Conservation (phyloP, 2,329 filamentous ascomycete species). For the Penicillium janthinellum region DNA sequence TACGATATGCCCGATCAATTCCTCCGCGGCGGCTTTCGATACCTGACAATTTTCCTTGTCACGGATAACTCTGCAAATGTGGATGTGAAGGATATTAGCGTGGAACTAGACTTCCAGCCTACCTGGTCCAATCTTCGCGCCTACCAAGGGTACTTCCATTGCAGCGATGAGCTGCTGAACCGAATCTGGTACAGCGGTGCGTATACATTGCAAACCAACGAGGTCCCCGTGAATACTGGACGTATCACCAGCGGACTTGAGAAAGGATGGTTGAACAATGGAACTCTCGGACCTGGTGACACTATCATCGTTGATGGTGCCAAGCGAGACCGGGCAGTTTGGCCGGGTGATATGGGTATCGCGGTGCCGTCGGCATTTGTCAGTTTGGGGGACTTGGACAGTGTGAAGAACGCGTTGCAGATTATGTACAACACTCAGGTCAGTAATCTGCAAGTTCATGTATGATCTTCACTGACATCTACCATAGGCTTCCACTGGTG, state of each 20-base stretch:
- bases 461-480: neutral
- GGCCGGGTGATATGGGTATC: conserved; percentile 55
- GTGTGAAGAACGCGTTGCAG: conserved; percentile 51
- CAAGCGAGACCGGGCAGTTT: conserved; percentile 48
- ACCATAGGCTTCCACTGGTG: conserved; percentile 31
- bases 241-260: conserved; percentile 34
- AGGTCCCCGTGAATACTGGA: conserved; percentile 42
- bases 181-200: conserved; percentile 60
- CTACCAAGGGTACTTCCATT: conserved; percentile 58
- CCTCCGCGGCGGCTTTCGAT: conserved; percentile 50
- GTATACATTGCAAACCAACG: conserved; percentile 55
- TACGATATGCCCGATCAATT: conserved; percentile 45
- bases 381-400: conserved; percentile 49
- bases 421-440: conserved; percentile 51
- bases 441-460: neutral
- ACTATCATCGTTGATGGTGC: conserved; percentile 49
- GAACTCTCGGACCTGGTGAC: conserved; percentile 42
- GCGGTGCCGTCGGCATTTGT: conserved; percentile 50
- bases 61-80: conserved; percentile 37
- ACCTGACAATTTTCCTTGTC: conserved; percentile 45
- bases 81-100: conserved; percentile 39
- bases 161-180: conserved; percentile 55
- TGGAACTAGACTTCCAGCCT: conserved; percentile 53
- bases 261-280: conserved; percentile 45
- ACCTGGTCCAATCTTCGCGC: conserved; percentile 56